A percentile compares a stretch with the other conserved stretches of the same genome.
Conservation (phyloP, 1,284 basidiomycete genomes). For the Tilletia walkeri region DNA sequence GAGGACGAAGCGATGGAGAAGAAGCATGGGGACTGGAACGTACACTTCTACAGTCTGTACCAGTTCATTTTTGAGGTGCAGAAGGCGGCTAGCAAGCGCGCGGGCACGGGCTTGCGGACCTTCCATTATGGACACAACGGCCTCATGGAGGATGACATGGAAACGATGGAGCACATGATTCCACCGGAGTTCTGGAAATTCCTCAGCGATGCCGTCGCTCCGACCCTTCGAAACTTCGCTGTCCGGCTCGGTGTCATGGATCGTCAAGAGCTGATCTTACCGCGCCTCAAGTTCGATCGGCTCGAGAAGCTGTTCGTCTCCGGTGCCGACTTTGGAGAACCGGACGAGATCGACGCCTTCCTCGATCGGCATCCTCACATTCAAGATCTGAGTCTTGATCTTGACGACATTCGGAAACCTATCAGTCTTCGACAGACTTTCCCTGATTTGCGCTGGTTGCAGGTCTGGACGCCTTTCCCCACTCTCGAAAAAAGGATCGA, state of each 20-base stretch:
- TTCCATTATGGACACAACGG: background rate
- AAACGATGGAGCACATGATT: background rate
- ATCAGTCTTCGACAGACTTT: background rate
- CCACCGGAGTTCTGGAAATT: background rate
- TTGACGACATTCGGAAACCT: background rate
- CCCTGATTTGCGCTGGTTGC: background rate
- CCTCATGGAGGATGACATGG: background rate
- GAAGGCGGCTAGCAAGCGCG: background rate
- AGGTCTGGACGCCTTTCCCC: conserved; percentile 1
- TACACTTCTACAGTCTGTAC: background rate
- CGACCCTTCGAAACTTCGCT: background rate
- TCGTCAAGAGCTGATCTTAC: background rate
- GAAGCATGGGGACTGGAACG: background rate
- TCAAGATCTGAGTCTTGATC: background rate
- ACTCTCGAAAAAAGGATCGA: too few species aligned
- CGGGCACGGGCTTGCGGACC: background rate
- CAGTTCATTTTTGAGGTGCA: background rate
- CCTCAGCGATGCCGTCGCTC: background rate
- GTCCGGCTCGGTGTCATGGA: background rate
- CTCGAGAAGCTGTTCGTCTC: background rate
- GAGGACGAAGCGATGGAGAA: background rate
- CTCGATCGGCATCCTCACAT: background rate
- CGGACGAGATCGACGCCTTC: background rate
- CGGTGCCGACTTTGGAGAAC: background rate
- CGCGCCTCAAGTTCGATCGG: background rate